Evolutionary conservation across 768 basidiomycete species (phyloP), one percentile per base, ranked within the genome.

Genomic region (Tricholoma furcatifolium): DNA sequence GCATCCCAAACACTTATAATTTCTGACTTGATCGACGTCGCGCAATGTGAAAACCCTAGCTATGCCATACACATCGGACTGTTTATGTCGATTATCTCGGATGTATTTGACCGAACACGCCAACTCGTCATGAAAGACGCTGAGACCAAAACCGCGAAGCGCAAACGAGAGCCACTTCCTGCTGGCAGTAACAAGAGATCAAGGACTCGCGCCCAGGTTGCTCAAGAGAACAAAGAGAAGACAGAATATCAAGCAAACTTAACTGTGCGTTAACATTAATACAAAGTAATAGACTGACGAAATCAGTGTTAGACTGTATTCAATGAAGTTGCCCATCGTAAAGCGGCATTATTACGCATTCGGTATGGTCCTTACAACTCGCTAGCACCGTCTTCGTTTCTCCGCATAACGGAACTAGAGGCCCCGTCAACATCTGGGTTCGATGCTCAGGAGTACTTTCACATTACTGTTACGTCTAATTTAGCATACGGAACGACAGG

Each of bases 401-500:
- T 60, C 15, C 56, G 60, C 14, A 14, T 43, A 2, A 20, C 24
- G 4, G 31, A 30, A 2, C 3, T 35, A 10, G 31, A 11, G 10
- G 24, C 12, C 4, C 1, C 24, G 12, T 3, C 21, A 11, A 41
- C 34, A 36, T 14, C 43, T 9, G 23, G 9, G 3, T 53, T 32
- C 15, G 12, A 34, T 11, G 48, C 50, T 15, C 41, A 43, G 17
- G 55, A 59, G 18, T 61, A 53, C 30, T 52, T 63, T 39, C 30
- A 34, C 6, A 23, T 60, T 21, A 61, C 56, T 17, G 27, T 63
- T 12, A 55, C 41, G 6, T 57, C 62, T 11, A 47, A 55, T 30
- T 47, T 59, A 12, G 55, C 45, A 3, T 4, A 40, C 1, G 62
- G 60, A 6, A 53, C 62, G 11, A 63, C 56, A 15, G 58, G 59